phyloP scores from a whole-genome alignment of 495 filamentous ascomycete genomes.

The Durotheca rogersii region DNA sequence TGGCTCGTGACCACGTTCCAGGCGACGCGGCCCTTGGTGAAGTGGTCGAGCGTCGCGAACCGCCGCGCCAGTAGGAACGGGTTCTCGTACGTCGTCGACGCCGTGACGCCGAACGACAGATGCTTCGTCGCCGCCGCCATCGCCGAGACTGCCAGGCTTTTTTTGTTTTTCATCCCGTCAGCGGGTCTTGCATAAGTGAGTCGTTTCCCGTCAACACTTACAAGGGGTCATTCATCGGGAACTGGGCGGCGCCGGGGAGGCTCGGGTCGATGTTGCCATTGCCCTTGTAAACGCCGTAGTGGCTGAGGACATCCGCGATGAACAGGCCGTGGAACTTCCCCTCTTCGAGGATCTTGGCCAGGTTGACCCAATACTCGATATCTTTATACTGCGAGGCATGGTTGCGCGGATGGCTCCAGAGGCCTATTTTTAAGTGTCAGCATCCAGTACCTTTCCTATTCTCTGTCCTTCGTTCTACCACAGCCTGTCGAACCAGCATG shows the following conservation, averaged over 20 bases:
- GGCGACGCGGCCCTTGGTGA: slow-evolving; percentile 57
- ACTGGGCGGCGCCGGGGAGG: slow-evolving; percentile 56
- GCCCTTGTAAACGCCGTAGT: slow-evolving; percentile 63
- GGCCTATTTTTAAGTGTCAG: too few relatives aligned
- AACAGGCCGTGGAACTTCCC: slow-evolving; percentile 60
- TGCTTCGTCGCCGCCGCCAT: slow-evolving; percentile 49
- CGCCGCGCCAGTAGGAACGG: slow-evolving; percentile 61
- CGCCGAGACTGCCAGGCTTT: slow-evolving; percentile 41
- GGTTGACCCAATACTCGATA: slow-evolving; percentile 35
- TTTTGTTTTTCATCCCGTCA: too few relatives aligned
- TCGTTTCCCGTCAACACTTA: too few relatives aligned
- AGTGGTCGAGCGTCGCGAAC: slow-evolving; percentile 60
- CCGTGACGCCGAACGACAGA: slow-evolving; percentile 60
- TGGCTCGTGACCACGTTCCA: slow-evolving; percentile 66
- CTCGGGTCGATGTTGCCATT: slow-evolving; percentile 55
- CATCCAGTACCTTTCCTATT: too few relatives aligned
- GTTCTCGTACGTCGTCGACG: slow-evolving; percentile 59
- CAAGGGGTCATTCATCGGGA: slow-evolving; percentile 54
- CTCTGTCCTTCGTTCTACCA: too few relatives aligned
- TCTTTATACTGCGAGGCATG: slow-evolving; percentile 57
- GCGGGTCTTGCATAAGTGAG: too few relatives aligned
- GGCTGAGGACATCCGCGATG: slow-evolving; percentile 44
- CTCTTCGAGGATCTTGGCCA: slow-evolving; percentile 44
- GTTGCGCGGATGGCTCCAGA: slow-evolving; percentile 57
- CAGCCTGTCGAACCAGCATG: too few relatives aligned